phyloP scores from a whole-genome alignment of 2,329 filamentous ascomycete genomes.

The Sporothrix brasiliensis region DNA sequence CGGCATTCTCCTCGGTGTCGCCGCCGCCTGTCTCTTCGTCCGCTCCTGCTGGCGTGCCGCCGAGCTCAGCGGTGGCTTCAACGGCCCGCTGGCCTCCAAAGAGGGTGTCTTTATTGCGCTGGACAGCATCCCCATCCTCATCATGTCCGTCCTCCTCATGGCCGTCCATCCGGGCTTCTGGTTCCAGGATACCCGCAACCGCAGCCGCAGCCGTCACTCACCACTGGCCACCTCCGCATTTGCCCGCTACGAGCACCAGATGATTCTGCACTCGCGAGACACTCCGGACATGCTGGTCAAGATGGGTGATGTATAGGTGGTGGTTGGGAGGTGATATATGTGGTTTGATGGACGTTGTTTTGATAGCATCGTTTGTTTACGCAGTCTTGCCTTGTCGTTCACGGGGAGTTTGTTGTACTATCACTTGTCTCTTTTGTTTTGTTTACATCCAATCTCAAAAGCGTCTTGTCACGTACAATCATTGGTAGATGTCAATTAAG shows the following conservation, averaged over 20 bases:
- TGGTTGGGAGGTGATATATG: no score
- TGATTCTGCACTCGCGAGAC: neutral
- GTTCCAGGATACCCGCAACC: neutral
- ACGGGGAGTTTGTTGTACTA: neutral
- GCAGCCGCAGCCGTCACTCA: no score
- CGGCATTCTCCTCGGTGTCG: constrained; percentile 17
- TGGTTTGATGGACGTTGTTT: no score
- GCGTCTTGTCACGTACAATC: neutral
- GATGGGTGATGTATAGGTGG: neutral
- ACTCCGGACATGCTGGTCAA: neutral
- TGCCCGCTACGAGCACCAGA: neutral
- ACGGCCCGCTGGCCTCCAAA: constrained; percentile 34
- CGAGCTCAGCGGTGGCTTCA: constrained; percentile 36
- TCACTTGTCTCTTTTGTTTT: neutral
- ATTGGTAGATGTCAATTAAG: no score
- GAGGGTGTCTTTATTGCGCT: constrained; percentile 35
- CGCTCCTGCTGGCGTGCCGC: constrained; percentile 35
- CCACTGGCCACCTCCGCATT: neutral
- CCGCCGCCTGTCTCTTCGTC: constrained; percentile 34
- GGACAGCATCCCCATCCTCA: constrained; percentile 34
- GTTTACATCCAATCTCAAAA: neutral
- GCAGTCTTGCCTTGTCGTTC: neutral
- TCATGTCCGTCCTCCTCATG: constrained; percentile 33
- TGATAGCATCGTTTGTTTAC: no score
- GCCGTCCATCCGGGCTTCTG: constrained; percentile 22